Conservation (phyloP, 371 early-diverging fungal species). For the Mortierella sp. region DNA sequence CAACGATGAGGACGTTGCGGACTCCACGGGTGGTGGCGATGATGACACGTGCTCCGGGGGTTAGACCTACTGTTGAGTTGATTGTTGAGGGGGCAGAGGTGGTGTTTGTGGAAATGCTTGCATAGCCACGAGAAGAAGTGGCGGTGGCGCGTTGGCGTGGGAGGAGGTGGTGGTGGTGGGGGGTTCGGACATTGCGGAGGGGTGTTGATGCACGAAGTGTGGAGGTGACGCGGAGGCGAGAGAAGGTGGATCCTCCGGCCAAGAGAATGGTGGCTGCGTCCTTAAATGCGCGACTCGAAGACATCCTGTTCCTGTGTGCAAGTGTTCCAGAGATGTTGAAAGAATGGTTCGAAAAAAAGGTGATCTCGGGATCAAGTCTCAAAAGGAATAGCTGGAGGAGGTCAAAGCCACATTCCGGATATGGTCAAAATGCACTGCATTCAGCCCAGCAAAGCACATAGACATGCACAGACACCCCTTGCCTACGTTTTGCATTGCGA, state of each 20-base stretch:
- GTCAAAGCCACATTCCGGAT: constrained; percentile 9
- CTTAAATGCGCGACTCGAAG: constrained; percentile 24
- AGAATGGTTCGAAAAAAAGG: constrained; percentile 1
- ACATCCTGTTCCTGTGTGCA: neutral
- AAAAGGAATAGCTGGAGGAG: neutral
- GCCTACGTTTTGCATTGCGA: neutral
- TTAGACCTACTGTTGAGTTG: neutral
- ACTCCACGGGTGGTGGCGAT: constrained; percentile 30
- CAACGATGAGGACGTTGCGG: constrained; percentile 33
- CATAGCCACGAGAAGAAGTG: neutral
- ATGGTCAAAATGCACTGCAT: neutral
- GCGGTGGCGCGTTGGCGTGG: constrained; percentile 2
- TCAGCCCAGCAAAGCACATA: neutral
- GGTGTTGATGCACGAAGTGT: neutral
- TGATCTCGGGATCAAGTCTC: constrained; percentile 9
- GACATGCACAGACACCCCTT: neutral
- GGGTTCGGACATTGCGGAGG: neutral
- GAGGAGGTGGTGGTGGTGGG: neutral
- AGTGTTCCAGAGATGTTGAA: neutral
- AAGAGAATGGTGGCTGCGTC: constrained; percentile 7
- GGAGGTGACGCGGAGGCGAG: neutral
- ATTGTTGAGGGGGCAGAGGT: neutral
- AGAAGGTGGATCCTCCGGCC: neutral
- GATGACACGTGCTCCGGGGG: constrained; percentile 23
- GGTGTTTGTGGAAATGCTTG: neutral